A percentile compares a stretch with the other conserved stretches of the same genome.
Conservation (phyloP, 75 land plant species). For the Picea sitchensis region DNA sequence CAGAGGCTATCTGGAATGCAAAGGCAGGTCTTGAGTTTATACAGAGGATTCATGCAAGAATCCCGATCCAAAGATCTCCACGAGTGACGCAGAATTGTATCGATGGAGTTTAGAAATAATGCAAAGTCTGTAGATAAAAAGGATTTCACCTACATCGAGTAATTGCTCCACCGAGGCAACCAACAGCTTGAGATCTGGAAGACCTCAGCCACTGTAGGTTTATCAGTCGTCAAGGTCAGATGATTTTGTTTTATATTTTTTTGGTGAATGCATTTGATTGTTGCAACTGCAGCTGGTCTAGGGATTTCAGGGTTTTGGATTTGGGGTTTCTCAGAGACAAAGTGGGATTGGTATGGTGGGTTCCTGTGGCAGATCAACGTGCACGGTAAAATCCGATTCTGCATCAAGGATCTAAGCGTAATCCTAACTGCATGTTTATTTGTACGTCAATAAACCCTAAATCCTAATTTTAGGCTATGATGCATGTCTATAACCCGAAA, state of each 20-base stretch:
- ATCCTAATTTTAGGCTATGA: too few relatives aligned
- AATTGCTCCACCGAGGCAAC: too few relatives aligned
- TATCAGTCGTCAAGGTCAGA: not conserved
- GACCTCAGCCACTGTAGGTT: too few relatives aligned
- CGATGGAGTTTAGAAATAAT: slow-evolving; percentile 66
- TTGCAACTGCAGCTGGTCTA: too few relatives aligned
- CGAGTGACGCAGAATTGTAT: slow-evolving; percentile 49
- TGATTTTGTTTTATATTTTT: not conserved
- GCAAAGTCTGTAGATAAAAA: slow-evolving; percentile 61
- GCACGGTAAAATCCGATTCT: not conserved
- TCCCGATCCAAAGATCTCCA: slow-evolving; percentile 65
- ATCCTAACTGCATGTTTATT: not conserved
- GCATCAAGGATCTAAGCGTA: not conserved
- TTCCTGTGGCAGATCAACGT: too few relatives aligned
- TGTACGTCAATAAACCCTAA: too few relatives aligned
- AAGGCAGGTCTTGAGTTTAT: slow-evolving; percentile 76
- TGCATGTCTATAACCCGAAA: too few relatives aligned
- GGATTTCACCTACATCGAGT: slow-evolving; percentile 4
- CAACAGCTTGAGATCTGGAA: too few relatives aligned
- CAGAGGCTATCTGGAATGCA: slow-evolving; percentile 80
- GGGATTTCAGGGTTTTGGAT: too few relatives aligned
- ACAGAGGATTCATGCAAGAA: slow-evolving; percentile 65
- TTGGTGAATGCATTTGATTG: too few relatives aligned
- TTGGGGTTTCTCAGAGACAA: not conserved
- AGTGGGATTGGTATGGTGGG: too few relatives aligned